Percentiles rank a stretch among this genome's conserved stretches.
Evolutionary conservation across 2,329 filamentous ascomycete genomes (phyloP).

Genomic region (Emydomyces testavorans): DNA sequence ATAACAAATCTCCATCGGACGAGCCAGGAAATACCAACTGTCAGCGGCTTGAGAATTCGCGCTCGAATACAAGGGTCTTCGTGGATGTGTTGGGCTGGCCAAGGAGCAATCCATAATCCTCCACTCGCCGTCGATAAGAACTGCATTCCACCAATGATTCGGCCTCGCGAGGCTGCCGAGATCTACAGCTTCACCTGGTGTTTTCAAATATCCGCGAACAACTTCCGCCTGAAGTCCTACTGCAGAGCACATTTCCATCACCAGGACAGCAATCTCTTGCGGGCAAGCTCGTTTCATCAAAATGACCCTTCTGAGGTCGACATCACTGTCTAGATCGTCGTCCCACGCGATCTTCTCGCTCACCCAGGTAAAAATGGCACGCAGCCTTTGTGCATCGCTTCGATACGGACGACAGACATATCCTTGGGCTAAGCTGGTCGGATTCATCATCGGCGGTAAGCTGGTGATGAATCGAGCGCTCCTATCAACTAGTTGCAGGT

Average conservation of each 20-base stretch:
- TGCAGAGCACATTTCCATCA: slow-evolving; percentile 85
- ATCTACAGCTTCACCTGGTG: slow-evolving; percentile 72
- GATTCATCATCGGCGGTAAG: slow-evolving; percentile 69
- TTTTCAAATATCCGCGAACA: slow-evolving; percentile 80
- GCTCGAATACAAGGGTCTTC: slow-evolving; percentile 64
- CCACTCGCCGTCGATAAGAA: slow-evolving; percentile 89
- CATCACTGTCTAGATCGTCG: slow-evolving; percentile 64
- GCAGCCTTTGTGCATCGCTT: slow-evolving; percentile 81
- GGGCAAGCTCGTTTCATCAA: slow-evolving; percentile 73
- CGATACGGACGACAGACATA: slow-evolving; percentile 91
- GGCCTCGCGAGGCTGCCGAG: slow-evolving; percentile 69
- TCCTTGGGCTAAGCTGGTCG: slow-evolving; percentile 70
- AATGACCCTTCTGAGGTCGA: slow-evolving; percentile 74
- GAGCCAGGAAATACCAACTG: slow-evolving; percentile 83
- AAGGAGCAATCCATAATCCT: slow-evolving; percentile 90
- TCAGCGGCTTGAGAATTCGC: slow-evolving; percentile 61
- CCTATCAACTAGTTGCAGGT: slow-evolving; percentile 83
- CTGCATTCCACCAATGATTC: slow-evolving; percentile 97
- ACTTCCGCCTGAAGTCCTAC: slow-evolving; percentile 81
- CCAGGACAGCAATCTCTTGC: slow-evolving; percentile 77
- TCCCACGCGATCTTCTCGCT: slow-evolving; percentile 94
- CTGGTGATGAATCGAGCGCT: slow-evolving; percentile 82
- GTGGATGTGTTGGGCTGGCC: slow-evolving; percentile 80
- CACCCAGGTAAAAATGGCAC: slow-evolving; percentile 96
- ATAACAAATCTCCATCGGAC: slow-evolving; percentile 84